phyloP scores from a whole-genome alignment of 306 rosid genomes.

The Arachis stenosperma region DNA sequence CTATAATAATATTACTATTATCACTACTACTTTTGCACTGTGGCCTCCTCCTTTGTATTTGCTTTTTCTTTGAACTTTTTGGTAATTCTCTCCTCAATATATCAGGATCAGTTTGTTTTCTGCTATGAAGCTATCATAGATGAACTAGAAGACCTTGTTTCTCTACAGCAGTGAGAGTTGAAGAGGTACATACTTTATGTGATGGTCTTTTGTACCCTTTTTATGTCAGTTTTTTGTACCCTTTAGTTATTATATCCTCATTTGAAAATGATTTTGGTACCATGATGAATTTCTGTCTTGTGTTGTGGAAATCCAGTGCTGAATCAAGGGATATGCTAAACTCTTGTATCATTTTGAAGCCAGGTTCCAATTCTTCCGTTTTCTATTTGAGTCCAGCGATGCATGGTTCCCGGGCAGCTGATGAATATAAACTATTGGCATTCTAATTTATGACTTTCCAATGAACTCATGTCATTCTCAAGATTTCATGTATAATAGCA shows the following conservation, averaged over 20 bases:
- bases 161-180: slow-evolving; percentile 44
- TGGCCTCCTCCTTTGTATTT: slow-evolving; percentile 22
- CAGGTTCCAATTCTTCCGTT: slow-evolving; percentile 27
- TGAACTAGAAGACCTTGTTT: slow-evolving; percentile 75
- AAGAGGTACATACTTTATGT: slow-evolving; percentile 42
- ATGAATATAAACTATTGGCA: slow-evolving; percentile 30
- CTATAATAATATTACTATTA: background rate
- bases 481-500: slow-evolving; percentile 35
- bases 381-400: slow-evolving; percentile 32
- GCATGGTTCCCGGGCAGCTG: slow-evolving; percentile 27
- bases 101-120: slow-evolving; percentile 68
- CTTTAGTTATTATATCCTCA: background rate
- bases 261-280: slow-evolving; percentile 18
- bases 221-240: slow-evolving; percentile 13
- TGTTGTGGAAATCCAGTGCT: slow-evolving; percentile 38
- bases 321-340: slow-evolving; percentile 39
- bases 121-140: slow-evolving; percentile 66
- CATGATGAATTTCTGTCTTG: slow-evolving; percentile 26
- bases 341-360: slow-evolving; percentile 37
- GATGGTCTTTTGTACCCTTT: slow-evolving; percentile 24
- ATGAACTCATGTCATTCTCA: slow-evolving; percentile 31
- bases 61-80: slow-evolving; percentile 19
- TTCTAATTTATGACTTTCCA: slow-evolving; percentile 32
- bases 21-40: background rate
- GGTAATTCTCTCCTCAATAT: slow-evolving; percentile 29